These are phyloP conservation scores for Clitopilus hobsonii DNA, from an alignment of 768 basidiomycete species.

Conservation along the genomic window DNA sequence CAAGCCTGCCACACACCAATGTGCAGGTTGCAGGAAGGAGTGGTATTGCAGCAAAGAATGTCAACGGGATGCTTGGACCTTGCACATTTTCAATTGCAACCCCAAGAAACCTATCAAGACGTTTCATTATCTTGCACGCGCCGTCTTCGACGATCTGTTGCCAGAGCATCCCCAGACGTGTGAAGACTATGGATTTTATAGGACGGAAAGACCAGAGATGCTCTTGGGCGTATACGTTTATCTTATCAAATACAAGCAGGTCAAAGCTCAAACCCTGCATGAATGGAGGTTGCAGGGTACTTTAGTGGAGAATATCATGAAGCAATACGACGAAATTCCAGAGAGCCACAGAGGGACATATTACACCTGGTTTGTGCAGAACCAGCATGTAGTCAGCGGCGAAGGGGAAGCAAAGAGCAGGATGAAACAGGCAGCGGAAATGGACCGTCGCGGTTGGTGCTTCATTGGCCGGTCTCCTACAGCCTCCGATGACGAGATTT, in stretches of 20 bases:
- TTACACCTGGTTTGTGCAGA: constrained; percentile 31
- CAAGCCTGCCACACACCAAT: too few relatives aligned
- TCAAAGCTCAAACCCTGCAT: constrained; percentile 23
- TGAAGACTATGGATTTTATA: constrained; percentile 29
- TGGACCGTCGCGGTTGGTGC: constrained; percentile 8
- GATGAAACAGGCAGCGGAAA: not conserved
- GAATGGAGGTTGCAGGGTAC: constrained; percentile 26
- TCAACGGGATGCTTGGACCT: too few relatives aligned
- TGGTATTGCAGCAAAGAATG: too few relatives aligned
- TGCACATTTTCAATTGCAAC: too few relatives aligned
- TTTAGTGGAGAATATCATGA: constrained; percentile 27
- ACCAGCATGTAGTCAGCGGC: constrained; percentile 21
- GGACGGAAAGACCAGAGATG: constrained; percentile 8
- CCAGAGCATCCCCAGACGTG: constrained; percentile 27
- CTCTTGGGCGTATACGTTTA: too few relatives aligned
- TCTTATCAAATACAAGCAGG: constrained; percentile 13
- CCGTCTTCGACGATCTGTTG: constrained; percentile 15
- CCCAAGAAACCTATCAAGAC: too few relatives aligned
- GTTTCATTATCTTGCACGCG: constrained; percentile 26
- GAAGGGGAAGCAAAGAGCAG: constrained; percentile 7
- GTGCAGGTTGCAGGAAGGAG: too few relatives aligned
- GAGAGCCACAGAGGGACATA: constrained; percentile 17
- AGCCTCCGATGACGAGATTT: constrained; percentile 5
- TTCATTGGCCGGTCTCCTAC: constrained; percentile 8
- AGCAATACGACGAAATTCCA: constrained; percentile 18